Conservation (phyloP, 108 stramenopile genomes). For the Cyclostephanos invisitatus region DNA sequence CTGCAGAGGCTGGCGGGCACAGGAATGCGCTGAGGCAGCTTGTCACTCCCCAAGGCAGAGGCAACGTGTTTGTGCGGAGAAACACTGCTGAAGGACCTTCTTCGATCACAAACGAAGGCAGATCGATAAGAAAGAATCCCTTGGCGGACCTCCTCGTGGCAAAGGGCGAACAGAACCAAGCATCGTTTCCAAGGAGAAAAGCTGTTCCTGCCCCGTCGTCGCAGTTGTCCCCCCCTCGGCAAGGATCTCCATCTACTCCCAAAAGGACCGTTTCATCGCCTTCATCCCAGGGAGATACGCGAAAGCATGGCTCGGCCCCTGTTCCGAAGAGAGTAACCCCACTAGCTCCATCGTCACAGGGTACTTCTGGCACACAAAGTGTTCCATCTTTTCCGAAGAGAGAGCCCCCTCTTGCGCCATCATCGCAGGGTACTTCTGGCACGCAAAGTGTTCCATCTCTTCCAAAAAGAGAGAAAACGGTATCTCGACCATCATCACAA, state of each 20-base stretch:
- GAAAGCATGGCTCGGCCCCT: background rate
- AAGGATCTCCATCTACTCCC: constrained; percentile 1
- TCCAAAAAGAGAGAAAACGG: constrained; percentile 1
- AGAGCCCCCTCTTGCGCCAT: constrained; percentile 1
- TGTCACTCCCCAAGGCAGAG: constrained; percentile 8
- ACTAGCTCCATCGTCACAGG: constrained; percentile 6
- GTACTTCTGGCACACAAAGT: background rate
- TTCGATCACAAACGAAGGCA: background rate
- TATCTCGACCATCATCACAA: constrained; percentile 5
- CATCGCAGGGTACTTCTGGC: constrained; percentile 1
- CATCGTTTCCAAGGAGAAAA: background rate
- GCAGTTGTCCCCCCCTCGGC: background rate
- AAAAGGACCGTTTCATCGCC: background rate
- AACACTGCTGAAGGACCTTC: background rate
- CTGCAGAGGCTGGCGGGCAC: background rate
- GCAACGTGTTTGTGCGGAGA: background rate
- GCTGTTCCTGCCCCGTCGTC: background rate
- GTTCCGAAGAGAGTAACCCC: background rate
- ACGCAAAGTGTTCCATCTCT: background rate
- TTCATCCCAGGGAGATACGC: background rate
- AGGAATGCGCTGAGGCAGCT: constrained; percentile 5
- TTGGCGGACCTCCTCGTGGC: constrained; percentile 10
- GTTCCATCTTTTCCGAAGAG: constrained; percentile 1
- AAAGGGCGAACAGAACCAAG: background rate
- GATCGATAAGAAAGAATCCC: constrained; percentile 2